Evolutionary conservation across 805 yeast species (phyloP), one percentile per base, ranked within the genome.

Genomic region (Schwanniomyces yamadae): DNA sequence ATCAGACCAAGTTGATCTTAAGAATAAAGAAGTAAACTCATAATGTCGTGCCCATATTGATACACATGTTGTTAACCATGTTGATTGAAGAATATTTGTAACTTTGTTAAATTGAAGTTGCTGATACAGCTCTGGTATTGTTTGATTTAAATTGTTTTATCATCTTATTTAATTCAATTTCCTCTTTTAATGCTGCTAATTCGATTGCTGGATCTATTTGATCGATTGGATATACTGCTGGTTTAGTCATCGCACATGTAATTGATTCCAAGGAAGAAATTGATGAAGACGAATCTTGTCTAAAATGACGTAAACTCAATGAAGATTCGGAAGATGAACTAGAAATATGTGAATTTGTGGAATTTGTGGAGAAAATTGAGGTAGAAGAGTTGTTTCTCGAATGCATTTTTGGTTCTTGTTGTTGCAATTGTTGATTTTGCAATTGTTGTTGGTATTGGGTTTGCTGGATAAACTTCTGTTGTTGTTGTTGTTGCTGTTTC

Each of bases 191-290:
- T 8, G 69, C 69, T 10, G 67, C 47, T 29, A 59, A 42, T 42
- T 63, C 69, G 26, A 63, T 60, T 7, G 52, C 38, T 12, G 69
- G 69, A 41, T 63, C 66, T 24, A 62, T 50, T 28, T 42, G 40
- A 18, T 44, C 33, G 16, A 17, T 17, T 5, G 22, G 11, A n/a
- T 19, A 12, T 6, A 25, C 23, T 12, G 12, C 18, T 10, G 23
- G 20, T 6, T 25, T 23, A 7, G 23, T 13, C 15, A 35, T 12
- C 1, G 29, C n/a, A 12, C 30, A 24, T 9, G 46, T 36, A 18
- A 27, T 8, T 5, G 39, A 28, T 13, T 40, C 43, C n/a, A 30
- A 19, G 6, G 53, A 43, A 5, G 49, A 40, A 19, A 44, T 37
- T 3, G 52, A 46, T 6, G 51, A 45, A 2, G 39, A 21, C 6